Conservation (phyloP, 23 red algal species). For the Gracilaria domingensis region DNA sequence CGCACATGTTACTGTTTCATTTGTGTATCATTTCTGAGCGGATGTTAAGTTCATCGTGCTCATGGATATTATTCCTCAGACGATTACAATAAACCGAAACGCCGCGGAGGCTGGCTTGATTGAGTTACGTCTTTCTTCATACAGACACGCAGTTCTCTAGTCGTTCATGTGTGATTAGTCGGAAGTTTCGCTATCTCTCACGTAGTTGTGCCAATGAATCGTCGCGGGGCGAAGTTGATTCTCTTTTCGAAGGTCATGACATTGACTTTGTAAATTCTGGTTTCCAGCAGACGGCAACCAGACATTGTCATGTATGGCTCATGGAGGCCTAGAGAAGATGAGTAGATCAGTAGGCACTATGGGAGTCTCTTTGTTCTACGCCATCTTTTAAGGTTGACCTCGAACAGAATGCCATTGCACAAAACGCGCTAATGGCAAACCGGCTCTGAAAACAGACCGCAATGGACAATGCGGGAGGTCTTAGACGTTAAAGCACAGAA, state of each 20-base stretch:
- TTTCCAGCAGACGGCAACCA: background rate
- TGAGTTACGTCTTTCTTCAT: background rate
- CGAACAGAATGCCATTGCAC: constrained; percentile 14
- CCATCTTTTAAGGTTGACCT: constrained; percentile 5
- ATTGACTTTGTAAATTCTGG: no score
- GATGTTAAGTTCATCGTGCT: background rate
- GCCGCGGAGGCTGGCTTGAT: constrained; percentile 68
- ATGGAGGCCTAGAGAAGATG: constrained; percentile 53
- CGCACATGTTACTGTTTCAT: background rate
- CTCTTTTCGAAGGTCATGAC: no score
- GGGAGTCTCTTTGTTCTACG: constrained; percentile 47
- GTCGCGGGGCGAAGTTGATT: no score
- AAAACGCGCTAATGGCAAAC: constrained; percentile 17
- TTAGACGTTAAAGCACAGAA: background rate
- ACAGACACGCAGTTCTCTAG: no score
- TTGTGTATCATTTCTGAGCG: background rate
- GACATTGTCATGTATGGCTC: constrained; percentile 41
- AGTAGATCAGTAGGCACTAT: constrained; percentile 53
- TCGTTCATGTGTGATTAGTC: no score
- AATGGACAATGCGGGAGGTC: constrained; percentile 17
- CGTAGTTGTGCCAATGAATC: no score
- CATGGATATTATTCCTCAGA: background rate
- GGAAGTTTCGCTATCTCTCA: no score
- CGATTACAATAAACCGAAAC: constrained; percentile 25
- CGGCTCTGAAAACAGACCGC: constrained; percentile 24